Conservation (phyloP, 2,329 filamentous ascomycete genomes). For the Fusarium decemcellulare region DNA sequence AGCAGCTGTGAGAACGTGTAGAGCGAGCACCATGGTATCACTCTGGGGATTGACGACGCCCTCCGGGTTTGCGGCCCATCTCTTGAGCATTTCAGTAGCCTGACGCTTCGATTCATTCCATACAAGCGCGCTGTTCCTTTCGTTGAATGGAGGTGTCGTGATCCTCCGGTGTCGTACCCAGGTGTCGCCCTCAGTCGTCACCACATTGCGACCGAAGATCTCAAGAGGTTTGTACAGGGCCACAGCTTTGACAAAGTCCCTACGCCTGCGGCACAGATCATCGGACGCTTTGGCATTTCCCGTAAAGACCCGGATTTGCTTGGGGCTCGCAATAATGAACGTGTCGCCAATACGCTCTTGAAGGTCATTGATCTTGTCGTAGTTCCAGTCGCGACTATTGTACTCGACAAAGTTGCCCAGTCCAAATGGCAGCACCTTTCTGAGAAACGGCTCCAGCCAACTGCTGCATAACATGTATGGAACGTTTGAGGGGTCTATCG, state of each 20-base stretch:
- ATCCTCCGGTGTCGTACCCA: constrained; percentile 37
- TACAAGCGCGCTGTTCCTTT: constrained; percentile 37
- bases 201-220: constrained; percentile 39
- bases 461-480: constrained; percentile 29
- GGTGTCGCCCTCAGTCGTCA: constrained; percentile 39
- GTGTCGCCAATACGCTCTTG: constrained; percentile 41
- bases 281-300: constrained; percentile 35
- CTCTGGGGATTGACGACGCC: constrained; percentile 31
- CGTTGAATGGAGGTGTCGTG: constrained; percentile 40
- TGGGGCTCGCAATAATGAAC: constrained; percentile 38
- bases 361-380: constrained; percentile 35
- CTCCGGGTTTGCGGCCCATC: constrained; percentile 28
- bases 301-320: constrained; percentile 40
- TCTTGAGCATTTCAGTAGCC: constrained; percentile 35
- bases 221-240: constrained; percentile 38
- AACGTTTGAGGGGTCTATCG: constrained; percentile 38
- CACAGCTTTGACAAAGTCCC: constrained; percentile 38
- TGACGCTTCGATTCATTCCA: constrained; percentile 37
- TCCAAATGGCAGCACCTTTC: constrained; percentile 23
- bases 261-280: constrained; percentile 34
- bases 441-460: constrained; percentile 26
- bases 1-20: constrained; percentile 40
- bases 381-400: constrained; percentile 42
- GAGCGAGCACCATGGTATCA: constrained; percentile 37
- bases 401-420: constrained; percentile 40